phyloP scores from a whole-genome alignment of 371 early-diverging fungal species.

The Chytridium lagenaria region DNA sequence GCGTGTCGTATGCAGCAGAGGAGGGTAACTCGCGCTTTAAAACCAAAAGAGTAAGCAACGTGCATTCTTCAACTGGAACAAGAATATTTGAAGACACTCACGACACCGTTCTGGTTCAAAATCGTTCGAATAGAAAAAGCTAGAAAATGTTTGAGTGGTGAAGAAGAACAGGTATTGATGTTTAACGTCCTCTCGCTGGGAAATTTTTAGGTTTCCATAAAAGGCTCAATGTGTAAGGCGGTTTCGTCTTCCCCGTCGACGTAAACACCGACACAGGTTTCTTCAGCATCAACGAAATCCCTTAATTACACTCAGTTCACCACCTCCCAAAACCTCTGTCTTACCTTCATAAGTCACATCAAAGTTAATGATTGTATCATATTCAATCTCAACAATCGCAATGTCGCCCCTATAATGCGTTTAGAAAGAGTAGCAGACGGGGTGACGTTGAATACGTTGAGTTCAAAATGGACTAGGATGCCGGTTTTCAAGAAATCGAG shows the following conservation, averaged over 20 bases:
- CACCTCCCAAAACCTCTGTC: neutral
- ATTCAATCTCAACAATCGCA: conserved; percentile 8
- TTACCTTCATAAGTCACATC: conserved; percentile 1
- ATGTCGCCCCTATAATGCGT: neutral
- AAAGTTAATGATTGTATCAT: neutral
- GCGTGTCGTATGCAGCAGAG: neutral
- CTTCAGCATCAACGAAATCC: neutral
- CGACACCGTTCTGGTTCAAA: neutral
- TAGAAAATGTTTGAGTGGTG: neutral
- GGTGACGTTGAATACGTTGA: neutral
- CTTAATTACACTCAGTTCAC: neutral
- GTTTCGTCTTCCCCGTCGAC: neutral
- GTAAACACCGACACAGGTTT: neutral
- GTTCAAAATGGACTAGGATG: conserved; percentile 5
- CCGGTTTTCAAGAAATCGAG: conserved; percentile 1
- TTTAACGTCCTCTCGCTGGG: conserved; percentile 6
- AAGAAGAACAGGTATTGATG: neutral
- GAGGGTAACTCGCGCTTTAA: neutral
- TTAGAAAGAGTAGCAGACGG: neutral
- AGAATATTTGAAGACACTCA: neutral
- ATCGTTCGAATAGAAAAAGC: neutral
- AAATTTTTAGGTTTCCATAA: neutral
- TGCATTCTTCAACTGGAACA: no score
- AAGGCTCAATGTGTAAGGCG: neutral
- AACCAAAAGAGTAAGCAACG: neutral